Base-by-base conservation (phyloP, 176 grass and related monocot genomes). In the Zoysia japonica region DNA sequence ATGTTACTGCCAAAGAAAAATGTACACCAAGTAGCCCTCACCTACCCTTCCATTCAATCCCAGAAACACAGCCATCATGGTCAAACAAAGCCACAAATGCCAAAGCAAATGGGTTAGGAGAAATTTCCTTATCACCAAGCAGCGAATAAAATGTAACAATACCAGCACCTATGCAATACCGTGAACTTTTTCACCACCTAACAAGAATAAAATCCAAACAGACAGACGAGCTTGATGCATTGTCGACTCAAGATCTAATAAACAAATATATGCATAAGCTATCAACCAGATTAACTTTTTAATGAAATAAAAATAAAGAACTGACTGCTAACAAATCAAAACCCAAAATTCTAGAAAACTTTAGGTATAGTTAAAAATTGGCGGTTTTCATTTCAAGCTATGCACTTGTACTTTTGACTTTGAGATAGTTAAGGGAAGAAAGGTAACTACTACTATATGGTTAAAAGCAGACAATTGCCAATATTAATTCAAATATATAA, bases 11-110 rank as follows among this genome's bases (percentile, higher is more conserved):
- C 2, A 2, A 56, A 37, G 52, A 77, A 10, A 77, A 53, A 61
- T 52, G 65, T 61, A 72, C 4, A 70, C 19, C 17, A 52, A 43
- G 50, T 67, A 89, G 50, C 38, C 82, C 72, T 78, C 72, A 89
- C 82, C 78, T 78, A 89, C 85, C 78, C 36, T 81, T 16, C 49
- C 66, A 89, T 78, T 77, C 49, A 72, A 39, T 11, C 59, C 41
- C 19, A 80, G 76, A 85, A 71, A 69, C 72, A 61, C 40, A 64
- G 8, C 46, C 69, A 61, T 80, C 63, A 4, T 53, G 35, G 49
- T 71, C 51, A 77, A 42, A 73, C 39, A 79, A 68, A 83, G 78
- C 72, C 43, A 82, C 71, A 82, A 72, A 85, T 53, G 50, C 78
- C 48, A 85, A 77, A 78, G 67, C 42, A 61, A 88, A 67, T 81